Conservation (phyloP, 768 basidiomycete genomes). For the Phlebiopsis gigantea region DNA sequence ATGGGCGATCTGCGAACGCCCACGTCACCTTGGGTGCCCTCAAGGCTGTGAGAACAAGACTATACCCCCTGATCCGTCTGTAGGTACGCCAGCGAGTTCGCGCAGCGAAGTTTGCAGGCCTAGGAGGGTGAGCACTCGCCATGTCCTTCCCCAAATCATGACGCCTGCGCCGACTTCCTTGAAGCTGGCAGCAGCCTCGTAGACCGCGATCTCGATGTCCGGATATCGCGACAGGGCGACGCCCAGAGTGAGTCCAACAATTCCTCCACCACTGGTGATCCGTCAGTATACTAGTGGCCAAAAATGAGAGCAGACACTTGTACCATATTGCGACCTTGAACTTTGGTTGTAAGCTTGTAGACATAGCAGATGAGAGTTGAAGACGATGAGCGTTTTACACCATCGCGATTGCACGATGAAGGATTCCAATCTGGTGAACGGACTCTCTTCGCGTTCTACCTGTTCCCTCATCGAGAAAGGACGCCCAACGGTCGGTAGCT, state of each 20-base stretch:
- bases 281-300: neutral
- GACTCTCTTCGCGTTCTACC: neutral
- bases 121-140: constrained; percentile 21
- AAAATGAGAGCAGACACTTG: neutral
- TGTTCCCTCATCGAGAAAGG: neutral
- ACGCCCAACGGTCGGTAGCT: neutral
- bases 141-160: constrained; percentile 27
- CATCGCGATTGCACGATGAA: no score
- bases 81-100: constrained; percentile 21
- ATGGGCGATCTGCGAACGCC: constrained; percentile 26
- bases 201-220: constrained; percentile 25
- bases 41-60: neutral
- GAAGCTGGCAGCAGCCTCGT: constrained; percentile 36
- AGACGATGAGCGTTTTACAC: neutral
- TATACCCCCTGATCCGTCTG: constrained; percentile 18
- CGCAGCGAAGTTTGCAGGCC: constrained; percentile 23
- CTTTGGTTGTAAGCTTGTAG: neutral
- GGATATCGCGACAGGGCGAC: constrained; percentile 23
- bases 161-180: constrained; percentile 45
- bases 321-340: constrained; percentile 34
- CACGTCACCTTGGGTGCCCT: no score
- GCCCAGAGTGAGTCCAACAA: constrained; percentile 27
- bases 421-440: neutral
- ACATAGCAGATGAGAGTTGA: neutral
- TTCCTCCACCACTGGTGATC: constrained; percentile 26